Base-by-base conservation (phyloP, 176 grass and related monocot species). In the Aechmea fasciata region DNA sequence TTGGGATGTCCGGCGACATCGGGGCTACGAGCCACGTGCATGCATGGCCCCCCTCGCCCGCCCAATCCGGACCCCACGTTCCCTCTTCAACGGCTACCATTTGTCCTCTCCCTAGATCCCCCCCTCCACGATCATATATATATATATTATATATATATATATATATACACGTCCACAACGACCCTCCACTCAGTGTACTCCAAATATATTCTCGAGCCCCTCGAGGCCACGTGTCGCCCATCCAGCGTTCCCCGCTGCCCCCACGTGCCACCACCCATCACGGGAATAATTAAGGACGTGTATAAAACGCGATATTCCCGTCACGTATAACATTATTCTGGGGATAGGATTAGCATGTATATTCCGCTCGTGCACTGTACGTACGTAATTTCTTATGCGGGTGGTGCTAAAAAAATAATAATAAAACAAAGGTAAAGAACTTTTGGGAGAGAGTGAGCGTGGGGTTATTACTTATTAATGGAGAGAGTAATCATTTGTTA, bases 11-110 rank as follows among this genome's bases (percentile, higher is more conserved):
- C 61, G 73, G 69, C 79, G 57, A 83, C 75, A 88, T 49, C 59
- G 62, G 65, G 82, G 79, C 52, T 82, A 73, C 49, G 62, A 81
- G 20, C 6, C 89, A 88, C 79, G 73, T 88, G 85, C 71, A 65
- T 79, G 75, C 33, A 41, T 41, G 78, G 48, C 63, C 70, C 63
- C 49, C 25, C 62, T 48, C 25, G 2, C 15, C 15, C 17, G 6
- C 22, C 19, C 33, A 12, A 64, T 66, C 26, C 9, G 75, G 63
- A 51, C 48, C 77, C 77, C 66, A 70, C 53, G 64, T 54, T 15
- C 13, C 33, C 48, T 6, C 48, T 57, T 62, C 64, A 81, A 81
- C 78, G 78, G 70, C 78, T 52, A 81, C 41, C 9, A 11, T 74
- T 81, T 81, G 78, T 81, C 78, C 33, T 73, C 71, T 67, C 70